Base-by-base conservation (phyloP, 805 yeast species). In the Tetrapisispora phaffii region DNA sequence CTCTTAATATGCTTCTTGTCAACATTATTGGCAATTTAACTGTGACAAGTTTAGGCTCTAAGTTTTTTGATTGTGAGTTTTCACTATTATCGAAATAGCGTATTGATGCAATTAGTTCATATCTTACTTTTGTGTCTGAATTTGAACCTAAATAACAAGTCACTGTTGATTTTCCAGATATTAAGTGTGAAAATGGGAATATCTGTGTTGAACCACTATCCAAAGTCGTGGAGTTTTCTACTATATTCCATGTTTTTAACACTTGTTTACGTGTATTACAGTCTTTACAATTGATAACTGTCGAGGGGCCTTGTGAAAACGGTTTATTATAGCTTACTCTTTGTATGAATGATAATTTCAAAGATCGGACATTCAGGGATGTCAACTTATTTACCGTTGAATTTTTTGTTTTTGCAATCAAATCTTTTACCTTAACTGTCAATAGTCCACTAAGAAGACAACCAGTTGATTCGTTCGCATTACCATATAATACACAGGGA, bases 111-210 rank as follows among this genome's bases (percentile, higher is more conserved):
- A 79, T 69, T 38, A 93, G 66, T 56, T 82, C 86, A 67, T 93
- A 93, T 54, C 74, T 75, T 41, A 93, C 76, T 15, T 72, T 68
- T 0, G 81, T 68, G n/a, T 65, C 57, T 1, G 73, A 63, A 42
- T 67, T 68, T 0, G 76, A 58, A 5, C 95, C 88, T n/a, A 85
- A 59, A 9, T 65, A 55, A 26, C 80, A 63, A 0, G 95, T 76
- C 1, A 95, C 87, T 0, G 97, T 96, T 26, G 87, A 62, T 20
- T 82, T 71, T 0, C 99, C 98, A 0, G 96, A 94, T 7, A 93
- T 60, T 35, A 93, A 67, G 61, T 88, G 88, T 16, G 95, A 82
- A 59, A 93, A 90, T 2, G 98, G 99, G 61, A 85, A 93, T 1
- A 85, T 87, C 56, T 90, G 96, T 17, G 73, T 69, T 1, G 89